Percentiles rank a stretch among this genome's conserved stretches.
Conservation (phyloP, 257 asterid genomes). For the Capsicum baccatum region DNA sequence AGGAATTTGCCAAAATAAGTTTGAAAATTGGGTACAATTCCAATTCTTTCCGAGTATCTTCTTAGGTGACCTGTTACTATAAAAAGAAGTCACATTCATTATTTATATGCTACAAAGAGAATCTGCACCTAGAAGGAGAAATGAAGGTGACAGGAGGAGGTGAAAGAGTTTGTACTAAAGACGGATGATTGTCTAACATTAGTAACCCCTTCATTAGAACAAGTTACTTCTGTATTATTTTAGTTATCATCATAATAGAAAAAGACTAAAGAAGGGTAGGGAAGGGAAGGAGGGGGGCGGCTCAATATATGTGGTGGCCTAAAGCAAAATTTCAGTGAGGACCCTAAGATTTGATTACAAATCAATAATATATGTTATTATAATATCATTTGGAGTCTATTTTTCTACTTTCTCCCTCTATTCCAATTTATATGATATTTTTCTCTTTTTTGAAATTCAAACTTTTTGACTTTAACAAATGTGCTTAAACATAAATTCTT, state of each 20-base stretch:
- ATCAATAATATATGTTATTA: too few species aligned
- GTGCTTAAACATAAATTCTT: too few species aligned
- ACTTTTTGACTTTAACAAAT: too few species aligned
- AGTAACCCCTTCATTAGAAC: background rate
- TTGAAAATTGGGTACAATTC: too few species aligned
- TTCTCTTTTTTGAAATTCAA: too few species aligned
- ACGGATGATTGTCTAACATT: background rate
- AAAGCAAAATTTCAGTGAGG: too few species aligned
- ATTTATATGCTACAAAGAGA: background rate
- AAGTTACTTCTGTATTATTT: background rate
- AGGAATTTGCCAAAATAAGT: too few species aligned
- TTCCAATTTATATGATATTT: too few species aligned
- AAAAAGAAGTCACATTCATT: background rate
- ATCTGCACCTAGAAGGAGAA: background rate
- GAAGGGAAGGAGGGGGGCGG: background rate
- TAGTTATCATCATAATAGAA: background rate
- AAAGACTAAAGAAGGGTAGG: background rate
- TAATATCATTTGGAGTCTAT: too few species aligned
- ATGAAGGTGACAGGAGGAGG: background rate
- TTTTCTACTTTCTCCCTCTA: too few species aligned
- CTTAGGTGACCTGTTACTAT: background rate
- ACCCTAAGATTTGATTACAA: too few species aligned
- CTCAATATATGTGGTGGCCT: too few species aligned
- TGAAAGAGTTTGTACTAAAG: background rate
- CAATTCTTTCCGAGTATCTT: background rate